A percentile compares a stretch with the other conserved stretches of the same genome.
These are phyloP conservation scores for Backusella morwellensis DNA, from an alignment of 192 early-diverging fungal species.

Conservation along the genomic window DNA sequence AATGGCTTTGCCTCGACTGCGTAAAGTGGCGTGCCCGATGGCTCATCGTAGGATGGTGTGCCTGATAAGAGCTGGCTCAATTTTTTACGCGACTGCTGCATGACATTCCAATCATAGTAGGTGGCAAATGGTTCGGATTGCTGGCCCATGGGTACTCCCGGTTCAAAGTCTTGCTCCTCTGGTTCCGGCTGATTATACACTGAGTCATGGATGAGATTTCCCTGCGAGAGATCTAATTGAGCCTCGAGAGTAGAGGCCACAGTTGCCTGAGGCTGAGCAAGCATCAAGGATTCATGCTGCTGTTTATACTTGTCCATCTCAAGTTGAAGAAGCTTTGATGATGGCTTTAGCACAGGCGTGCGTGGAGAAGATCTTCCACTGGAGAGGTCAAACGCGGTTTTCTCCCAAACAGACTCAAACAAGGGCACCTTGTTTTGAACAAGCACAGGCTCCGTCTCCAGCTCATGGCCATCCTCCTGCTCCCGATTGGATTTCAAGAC, in stretches of 20 bases:
- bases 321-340: neutral
- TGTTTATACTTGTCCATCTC: constrained; percentile 19
- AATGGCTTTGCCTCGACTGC: neutral
- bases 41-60: neutral
- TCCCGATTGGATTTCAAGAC: neutral
- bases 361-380: constrained; percentile 12
- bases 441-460: neutral
- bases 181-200: neutral
- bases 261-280: constrained; percentile 11
- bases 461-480: neutral
- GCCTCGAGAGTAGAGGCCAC: constrained; percentile 15
- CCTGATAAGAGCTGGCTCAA: neutral
- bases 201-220: neutral
- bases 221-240: constrained; percentile 22
- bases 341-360: constrained; percentile 8
- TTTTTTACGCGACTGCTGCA: neutral
- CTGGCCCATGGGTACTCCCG: neutral
- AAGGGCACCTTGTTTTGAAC: neutral
- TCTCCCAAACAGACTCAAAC: constrained; percentile 8
- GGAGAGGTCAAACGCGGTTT: neutral
- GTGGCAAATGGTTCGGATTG: neutral
- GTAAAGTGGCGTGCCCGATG: neutral
- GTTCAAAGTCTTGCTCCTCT: neutral
- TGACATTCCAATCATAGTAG: constrained; percentile 1
- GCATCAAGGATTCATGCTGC: neutral